Conservation (phyloP, 2,329 filamentous ascomycete genomes). For the Fusarium austroafricanum region DNA sequence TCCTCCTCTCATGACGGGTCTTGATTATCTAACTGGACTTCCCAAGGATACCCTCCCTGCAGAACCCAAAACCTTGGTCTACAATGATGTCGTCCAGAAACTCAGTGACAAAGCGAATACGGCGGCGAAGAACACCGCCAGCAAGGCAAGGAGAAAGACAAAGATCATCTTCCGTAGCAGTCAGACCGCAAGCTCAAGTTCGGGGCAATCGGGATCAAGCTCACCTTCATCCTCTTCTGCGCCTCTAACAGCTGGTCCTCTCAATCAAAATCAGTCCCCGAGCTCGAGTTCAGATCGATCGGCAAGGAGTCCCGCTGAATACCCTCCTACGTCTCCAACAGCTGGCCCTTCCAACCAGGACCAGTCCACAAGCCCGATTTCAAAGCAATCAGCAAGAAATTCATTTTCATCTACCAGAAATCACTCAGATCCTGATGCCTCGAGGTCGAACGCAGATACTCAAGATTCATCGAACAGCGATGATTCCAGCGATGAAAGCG, state of each 20-base stretch:
- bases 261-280: not conserved
- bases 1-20: constrained; percentile 41
- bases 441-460: not conserved
- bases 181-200: not conserved
- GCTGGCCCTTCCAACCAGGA: too few species aligned
- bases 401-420: not conserved
- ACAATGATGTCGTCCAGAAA: constrained; percentile 22
- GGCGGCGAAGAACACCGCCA: not conserved
- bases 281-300: not conserved
- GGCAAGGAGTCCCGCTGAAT: not conserved
- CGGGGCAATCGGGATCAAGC: not conserved
- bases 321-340: too few species aligned
- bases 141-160: not conserved
- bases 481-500: not conserved
- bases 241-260: not conserved
- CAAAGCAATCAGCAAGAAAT: not conserved
- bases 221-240: not conserved
- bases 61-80: constrained; percentile 33
- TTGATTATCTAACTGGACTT: constrained; percentile 25
- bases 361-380: not conserved
- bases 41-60: constrained; percentile 5
- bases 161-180: constrained; percentile 6
- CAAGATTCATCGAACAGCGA: not conserved
- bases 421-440: not conserved
- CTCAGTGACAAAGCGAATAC: not conserved